Evolutionary conservation across 306 rosid species (phyloP), one percentile per base, ranked within the genome.

Genomic region (Prunus davidiana): DNA sequence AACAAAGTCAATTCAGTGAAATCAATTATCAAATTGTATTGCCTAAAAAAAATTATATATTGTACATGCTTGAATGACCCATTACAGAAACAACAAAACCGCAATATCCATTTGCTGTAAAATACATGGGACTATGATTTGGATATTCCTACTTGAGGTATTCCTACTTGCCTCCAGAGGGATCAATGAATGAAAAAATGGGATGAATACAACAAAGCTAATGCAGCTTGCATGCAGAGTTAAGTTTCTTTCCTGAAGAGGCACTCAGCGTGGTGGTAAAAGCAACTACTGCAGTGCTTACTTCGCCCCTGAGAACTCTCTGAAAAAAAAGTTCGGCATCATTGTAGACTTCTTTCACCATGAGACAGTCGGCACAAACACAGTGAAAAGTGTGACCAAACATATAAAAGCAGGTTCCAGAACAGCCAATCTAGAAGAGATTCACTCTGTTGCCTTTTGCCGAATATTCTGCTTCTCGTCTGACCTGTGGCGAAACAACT

Each of bases 401-500:
- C 65, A 73, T n/a, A 70, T 38, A 64, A 49, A 38, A 69, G 78
- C 65, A 70, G 69, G 69, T 64, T 73, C 63, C 55, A 49, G 70
- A 70, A 71, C 64, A 69, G 76, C 27, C 51, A 74, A 4, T 9
- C 63, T 60, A 24, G 45, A 81, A 50, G 65, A 79, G 25, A 69
- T 57, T 73, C 85, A 88, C 79, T 81, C 81, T 0, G 69, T 79
- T 69, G 72, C 77, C 51, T 65, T 79, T 47, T 55, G 69, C 68
- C 12, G 83, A 49, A 50, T 51, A 20, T 32, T 70, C 73, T 80
- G 83, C 88, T 84, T 95, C 83, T 94, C 97, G 8, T 90, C 89
- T 47, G 82, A 49, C 76, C 98, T 92, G 85, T 95, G 98, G 60
- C 77, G 98, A 81, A 87, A 95, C 80, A 95, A 84, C 84, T 95